These are phyloP conservation scores for Talaromyces sp. DNA, from an alignment of 2,329 filamentous ascomycete genomes.

Conservation along the genomic window DNA sequence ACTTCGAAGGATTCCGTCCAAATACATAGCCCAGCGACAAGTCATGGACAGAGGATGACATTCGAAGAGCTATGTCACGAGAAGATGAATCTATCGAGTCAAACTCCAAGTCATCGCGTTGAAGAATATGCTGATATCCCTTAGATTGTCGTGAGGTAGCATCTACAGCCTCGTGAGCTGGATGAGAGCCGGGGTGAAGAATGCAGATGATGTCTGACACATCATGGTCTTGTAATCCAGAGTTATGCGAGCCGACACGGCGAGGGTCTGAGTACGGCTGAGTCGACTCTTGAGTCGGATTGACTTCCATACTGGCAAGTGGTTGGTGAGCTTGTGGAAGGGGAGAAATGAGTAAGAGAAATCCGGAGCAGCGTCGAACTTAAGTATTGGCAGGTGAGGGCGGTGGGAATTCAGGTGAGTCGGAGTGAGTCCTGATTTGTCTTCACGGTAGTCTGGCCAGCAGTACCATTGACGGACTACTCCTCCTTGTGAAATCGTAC, in stretches of 20 bases:
- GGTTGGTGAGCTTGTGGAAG: not conserved
- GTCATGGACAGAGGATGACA: slow-evolving; percentile 70
- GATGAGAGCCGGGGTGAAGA: slow-evolving; percentile 71
- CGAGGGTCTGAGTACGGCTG: slow-evolving; percentile 79
- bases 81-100: slow-evolving; percentile 33
- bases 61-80: slow-evolving; percentile 69
- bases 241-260: slow-evolving; percentile 73
- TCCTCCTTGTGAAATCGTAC: not conserved
- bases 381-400: not conserved
- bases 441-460: not conserved
- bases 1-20: slow-evolving; percentile 67
- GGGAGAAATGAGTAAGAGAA: not conserved
- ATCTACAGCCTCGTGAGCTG: slow-evolving; percentile 67
- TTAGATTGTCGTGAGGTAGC: slow-evolving; percentile 44
- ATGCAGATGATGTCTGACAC: slow-evolving; percentile 86
- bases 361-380: not conserved
- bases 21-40: slow-evolving; percentile 75
- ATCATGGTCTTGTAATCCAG: slow-evolving; percentile 76
- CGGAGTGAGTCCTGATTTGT: not conserved
- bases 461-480: not conserved
- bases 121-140: slow-evolving; percentile 60
- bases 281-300: slow-evolving; percentile 61
- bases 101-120: slow-evolving; percentile 45
- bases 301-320: slow-evolving; percentile 31
- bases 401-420: not conserved